A percentile compares a stretch with the other conserved stretches of the same genome.
These are phyloP conservation scores for Przewalskia tangutica DNA, from an alignment of 257 asterid species.

Conservation along the genomic window DNA sequence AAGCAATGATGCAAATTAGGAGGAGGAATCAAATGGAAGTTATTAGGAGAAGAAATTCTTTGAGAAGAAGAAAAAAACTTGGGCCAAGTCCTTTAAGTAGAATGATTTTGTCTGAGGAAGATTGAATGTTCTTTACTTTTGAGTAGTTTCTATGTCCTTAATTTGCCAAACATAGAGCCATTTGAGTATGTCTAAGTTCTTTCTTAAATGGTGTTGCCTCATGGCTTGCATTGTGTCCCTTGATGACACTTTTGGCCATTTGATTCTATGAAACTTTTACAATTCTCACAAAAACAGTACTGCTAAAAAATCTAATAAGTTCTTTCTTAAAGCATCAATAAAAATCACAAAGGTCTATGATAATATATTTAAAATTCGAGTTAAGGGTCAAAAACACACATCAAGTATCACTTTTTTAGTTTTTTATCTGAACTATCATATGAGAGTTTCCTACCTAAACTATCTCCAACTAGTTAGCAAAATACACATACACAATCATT, in stretches of 20 bases:
- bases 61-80: conserved; percentile 49
- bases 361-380: neutral
- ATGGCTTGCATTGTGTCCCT: neutral
- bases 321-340: neutral
- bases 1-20: conserved; percentile 68
- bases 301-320: neutral
- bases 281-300: neutral
- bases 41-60: conserved; percentile 54
- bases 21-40: conserved; percentile 82
- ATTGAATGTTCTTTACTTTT: neutral
- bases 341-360: neutral
- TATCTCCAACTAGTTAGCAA: too few relatives aligned
- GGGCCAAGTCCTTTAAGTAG: conserved; percentile 86
- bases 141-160: neutral
- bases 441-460: too few relatives aligned
- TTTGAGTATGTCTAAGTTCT: neutral
- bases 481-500: too few relatives aligned
- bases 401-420: neutral
- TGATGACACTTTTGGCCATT: neutral
- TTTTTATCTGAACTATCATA: too few relatives aligned
- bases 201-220: neutral
- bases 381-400: neutral
- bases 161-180: neutral
- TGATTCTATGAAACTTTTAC: neutral
- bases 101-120: conserved; percentile 46